Conservation (phyloP, 2,329 filamentous ascomycete genomes). For the Nothopassalora personata region DNA sequence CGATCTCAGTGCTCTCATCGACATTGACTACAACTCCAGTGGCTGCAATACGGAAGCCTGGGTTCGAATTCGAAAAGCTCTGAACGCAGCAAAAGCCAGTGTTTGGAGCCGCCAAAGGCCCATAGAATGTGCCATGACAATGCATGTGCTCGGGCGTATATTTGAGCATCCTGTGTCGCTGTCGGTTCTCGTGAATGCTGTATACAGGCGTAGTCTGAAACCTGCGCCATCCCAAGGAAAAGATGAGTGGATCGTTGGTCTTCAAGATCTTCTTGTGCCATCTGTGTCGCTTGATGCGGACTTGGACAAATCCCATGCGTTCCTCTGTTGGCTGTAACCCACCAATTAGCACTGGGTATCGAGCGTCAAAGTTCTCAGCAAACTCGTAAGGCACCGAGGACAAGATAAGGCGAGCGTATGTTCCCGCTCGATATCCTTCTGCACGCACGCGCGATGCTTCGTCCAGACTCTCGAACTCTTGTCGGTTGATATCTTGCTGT, state of each 20-base stretch:
- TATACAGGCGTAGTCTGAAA: conserved; percentile 93
- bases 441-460: conserved; percentile 75
- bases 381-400: conserved; percentile 90
- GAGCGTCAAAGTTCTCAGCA: conserved; percentile 71
- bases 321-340: conserved; percentile 93
- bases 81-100: conserved; percentile 94
- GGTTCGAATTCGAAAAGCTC: conserved; percentile 74
- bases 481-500: conserved; percentile 92
- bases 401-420: conserved; percentile 86
- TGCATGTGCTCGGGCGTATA: conserved; percentile 99
- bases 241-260: conserved; percentile 94
- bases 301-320: conserved; percentile 89
- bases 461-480: conserved; percentile 84
- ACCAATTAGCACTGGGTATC: conserved; percentile 79
- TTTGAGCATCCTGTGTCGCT: conserved; percentile 94
- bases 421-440: conserved; percentile 86
- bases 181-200: conserved; percentile 89
- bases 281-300: conserved; percentile 91
- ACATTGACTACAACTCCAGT: conserved; percentile 91
- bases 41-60: conserved; percentile 89
- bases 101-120: conserved; percentile 89
- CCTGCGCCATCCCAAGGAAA: conserved; percentile 91
- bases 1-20: conserved; percentile 92
- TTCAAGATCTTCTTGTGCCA: conserved; percentile 99
- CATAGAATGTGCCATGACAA: conserved; percentile 94